Base-by-base conservation (phyloP, 2,329 filamentous ascomycete genomes). In the Sporothrix inflata region DNA sequence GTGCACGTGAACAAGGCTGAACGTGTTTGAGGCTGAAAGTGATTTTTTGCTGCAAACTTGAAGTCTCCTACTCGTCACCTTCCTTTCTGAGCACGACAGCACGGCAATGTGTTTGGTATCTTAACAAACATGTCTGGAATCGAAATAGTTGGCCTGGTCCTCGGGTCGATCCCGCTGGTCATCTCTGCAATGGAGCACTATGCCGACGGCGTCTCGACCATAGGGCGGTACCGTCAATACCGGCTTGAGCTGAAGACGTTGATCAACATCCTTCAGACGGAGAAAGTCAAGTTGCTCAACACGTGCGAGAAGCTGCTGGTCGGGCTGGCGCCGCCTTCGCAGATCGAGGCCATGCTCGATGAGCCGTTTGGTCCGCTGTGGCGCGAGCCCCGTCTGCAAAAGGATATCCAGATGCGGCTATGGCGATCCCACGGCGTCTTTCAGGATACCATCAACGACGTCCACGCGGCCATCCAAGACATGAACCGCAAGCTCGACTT, bases 251-350 rank as follows among this genome's bases (percentile, higher is more conserved):
- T 78, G 7, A 74, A 69, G 3, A 77, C 0, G 80, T 75, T 76
- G 71, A 76, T 77, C 42, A 38, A 71, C 0, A 74, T 73, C 0
- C 72, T 81, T 3, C 67, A 73, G 4, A 80, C 76, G 0, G 79
- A 81, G 42, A 57, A 73, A 1, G 73, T 73, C 3, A 79, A 77
- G 14, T 53, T 80, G 0, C 72, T 77, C 4, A 80, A 81, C 55
- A 77, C 79, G 7, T 81, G 76, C 45, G 74, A 80, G 24, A 77
- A 77, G 11, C 76, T 82, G 0, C 75, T 81, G 2, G 71, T 69
- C 0, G 78, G 77, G 1, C 73, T 79, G 0, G 77, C 79, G 0
- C 71, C 77, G 0, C 73, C 71, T 0, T n/a, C 57, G 6, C 55
- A 78, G 7, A 76, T 81, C 0, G 76, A 80, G 5, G 38, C 71